Percentiles rank a stretch among this genome's conserved stretches.
Conservation (phyloP, 164 flowering plant species). For the Nymphaea thermarum region DNA sequence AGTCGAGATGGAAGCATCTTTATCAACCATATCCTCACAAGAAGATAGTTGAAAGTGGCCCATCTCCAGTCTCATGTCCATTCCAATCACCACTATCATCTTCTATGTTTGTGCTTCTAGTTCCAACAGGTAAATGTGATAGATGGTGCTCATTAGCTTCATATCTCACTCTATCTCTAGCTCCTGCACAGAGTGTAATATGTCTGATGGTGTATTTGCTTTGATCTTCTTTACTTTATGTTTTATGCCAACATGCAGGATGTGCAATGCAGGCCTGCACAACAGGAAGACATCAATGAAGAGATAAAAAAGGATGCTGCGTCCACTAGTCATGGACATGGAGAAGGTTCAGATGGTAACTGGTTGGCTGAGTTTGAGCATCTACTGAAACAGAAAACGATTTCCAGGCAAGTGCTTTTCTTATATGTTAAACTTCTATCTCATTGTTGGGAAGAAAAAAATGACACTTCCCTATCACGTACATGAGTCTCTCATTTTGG, state of each 20-base stretch:
- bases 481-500: background rate
- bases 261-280: background rate
- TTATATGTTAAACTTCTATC: background rate
- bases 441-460: background rate
- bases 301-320: background rate
- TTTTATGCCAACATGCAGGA: background rate
- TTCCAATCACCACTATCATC: too few relatives aligned
- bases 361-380: constrained; percentile 53
- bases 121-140: too few relatives aligned
- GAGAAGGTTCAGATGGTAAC: constrained; percentile 15
- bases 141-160: too few relatives aligned
- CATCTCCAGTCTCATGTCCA: too few relatives aligned
- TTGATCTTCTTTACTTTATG: background rate
- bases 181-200: too few relatives aligned
- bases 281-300: background rate
- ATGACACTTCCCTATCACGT: background rate
- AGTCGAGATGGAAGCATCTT: too few relatives aligned
- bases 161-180: too few relatives aligned
- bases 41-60: too few relatives aligned
- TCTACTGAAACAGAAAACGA: constrained; percentile 40
- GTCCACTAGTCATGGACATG: constrained; percentile 9
- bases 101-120: too few relatives aligned
- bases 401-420: constrained; percentile 42
- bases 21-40: too few relatives aligned
- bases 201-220: too few relatives aligned